These are phyloP conservation scores for Fusarium nurragi DNA, from an alignment of 2,329 filamentous ascomycete genomes.

Conservation along the genomic window DNA sequence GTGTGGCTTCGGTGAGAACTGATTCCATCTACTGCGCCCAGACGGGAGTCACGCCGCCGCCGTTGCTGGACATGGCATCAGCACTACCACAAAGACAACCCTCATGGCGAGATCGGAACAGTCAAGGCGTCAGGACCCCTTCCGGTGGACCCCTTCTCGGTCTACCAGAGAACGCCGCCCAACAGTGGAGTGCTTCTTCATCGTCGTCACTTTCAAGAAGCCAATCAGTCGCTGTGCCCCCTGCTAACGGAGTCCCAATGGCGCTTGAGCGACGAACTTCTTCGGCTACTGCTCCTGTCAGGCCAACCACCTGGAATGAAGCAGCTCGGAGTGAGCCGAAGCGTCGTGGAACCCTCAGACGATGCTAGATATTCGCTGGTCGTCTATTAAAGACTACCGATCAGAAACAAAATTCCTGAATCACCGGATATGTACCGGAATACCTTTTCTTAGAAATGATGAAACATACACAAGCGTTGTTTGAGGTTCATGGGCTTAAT, in stretches of 20 bases:
- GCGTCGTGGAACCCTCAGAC: neutral
- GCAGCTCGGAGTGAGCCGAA: neutral
- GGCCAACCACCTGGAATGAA: neutral
- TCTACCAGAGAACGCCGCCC: rapidly evolving
- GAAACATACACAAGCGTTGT: too few species aligned
- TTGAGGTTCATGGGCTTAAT: too few species aligned
- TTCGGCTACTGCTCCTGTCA: neutral
- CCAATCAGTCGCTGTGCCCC: neutral
- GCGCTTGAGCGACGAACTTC: neutral
- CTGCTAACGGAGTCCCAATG: neutral
- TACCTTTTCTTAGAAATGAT: too few species aligned
- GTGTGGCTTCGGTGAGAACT: neutral
- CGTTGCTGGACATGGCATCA: neutral
- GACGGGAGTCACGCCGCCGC: neutral
- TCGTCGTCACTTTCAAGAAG: neutral
- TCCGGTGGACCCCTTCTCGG: rapidly evolving
- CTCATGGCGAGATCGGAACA: neutral
- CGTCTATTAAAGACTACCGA: neutral
- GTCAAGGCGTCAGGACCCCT: rapidly evolving
- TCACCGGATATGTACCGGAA: too few species aligned
- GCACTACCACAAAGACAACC: neutral
- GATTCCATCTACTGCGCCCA: constrained; percentile 13
- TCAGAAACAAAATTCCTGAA: rapidly evolving
- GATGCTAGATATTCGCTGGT: neutral
- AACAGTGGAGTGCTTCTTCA: rapidly evolving